Evolutionary conservation across 345 rosid species (phyloP).

Genomic region (Lagerstroemia speciosa): DNA sequence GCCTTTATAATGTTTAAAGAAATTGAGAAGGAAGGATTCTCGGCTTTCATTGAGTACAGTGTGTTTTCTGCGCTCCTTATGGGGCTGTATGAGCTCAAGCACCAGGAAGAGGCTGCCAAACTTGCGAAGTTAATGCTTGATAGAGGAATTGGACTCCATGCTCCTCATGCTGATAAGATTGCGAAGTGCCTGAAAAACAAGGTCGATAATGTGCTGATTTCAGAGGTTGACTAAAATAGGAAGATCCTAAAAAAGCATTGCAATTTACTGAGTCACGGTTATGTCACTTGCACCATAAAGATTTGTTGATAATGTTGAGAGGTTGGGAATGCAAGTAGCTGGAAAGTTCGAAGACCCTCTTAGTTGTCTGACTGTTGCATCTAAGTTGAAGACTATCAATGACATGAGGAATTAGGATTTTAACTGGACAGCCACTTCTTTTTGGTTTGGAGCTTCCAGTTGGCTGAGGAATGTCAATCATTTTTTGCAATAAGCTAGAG

Average conservation of each 20-base stretch:
- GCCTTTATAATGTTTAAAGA: conserved; percentile 42
- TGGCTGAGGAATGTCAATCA: neutral
- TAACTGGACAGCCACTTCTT: neutral
- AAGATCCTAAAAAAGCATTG: neutral
- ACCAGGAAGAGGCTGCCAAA: conserved; percentile 49
- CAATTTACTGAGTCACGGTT: neutral
- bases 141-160: conserved; percentile 32
- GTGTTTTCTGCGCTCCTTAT: conserved; percentile 41
- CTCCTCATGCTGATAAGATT: conserved; percentile 29
- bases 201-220: conserved; percentile 34
- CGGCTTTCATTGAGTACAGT: conserved; percentile 51
- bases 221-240: conserved; percentile 18
- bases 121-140: conserved; percentile 45
- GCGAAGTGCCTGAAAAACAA: conserved; percentile 28
- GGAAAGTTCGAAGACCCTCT: neutral
- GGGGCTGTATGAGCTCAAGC: conserved; percentile 38
- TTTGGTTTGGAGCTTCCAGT: neutral
- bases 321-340: neutral
- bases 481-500: neutral
- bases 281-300: neutral
- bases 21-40: conserved; percentile 38
- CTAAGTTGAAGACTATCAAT: neutral
- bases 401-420: neutral
- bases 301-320: neutral
- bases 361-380: neutral